Percentiles rank a stretch among this genome's conserved stretches.
phyloP scores from a whole-genome alignment of 139 green algal species.

The Coelastrella sp. region DNA sequence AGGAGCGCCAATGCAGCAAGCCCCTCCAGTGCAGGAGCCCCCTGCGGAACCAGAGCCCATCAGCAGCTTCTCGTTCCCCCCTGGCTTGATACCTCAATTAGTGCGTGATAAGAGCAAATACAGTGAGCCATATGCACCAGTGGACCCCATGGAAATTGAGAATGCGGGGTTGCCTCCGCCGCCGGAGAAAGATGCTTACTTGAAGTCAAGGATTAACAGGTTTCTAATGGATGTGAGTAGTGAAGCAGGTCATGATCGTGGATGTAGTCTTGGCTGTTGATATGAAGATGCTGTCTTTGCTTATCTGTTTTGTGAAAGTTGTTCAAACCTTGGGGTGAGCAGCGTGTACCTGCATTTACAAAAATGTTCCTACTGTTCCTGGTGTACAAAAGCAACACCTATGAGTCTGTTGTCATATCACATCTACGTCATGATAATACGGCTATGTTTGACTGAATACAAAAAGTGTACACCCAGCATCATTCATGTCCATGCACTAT shows the following conservation, averaged over 20 bases:
- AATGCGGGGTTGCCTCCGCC: constrained; percentile 66
- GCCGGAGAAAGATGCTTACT: constrained; percentile 78
- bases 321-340: too few species aligned
- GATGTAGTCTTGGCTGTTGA: too few species aligned
- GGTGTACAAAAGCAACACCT: too few species aligned
- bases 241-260: too few species aligned
- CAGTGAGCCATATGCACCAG: constrained; percentile 76
- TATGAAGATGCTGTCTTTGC: not conserved
- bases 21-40: not conserved
- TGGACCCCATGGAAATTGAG: constrained; percentile 69
- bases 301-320: too few species aligned
- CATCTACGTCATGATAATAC: too few species aligned
- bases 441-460: too few species aligned
- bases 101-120: constrained; percentile 71
- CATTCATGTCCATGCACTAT: too few species aligned
- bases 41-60: constrained; percentile 30
- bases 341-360: too few species aligned
- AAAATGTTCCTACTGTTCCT: too few species aligned
- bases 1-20: not conserved
- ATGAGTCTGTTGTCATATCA: too few species aligned
- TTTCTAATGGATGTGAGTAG: constrained; percentile 81
- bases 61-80: constrained; percentile 83
- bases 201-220: constrained; percentile 77
- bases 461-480: too few species aligned
- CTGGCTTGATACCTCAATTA: constrained; percentile 82